Conservation (phyloP, 305 asterid species). For the Withania somnifera region DNA sequence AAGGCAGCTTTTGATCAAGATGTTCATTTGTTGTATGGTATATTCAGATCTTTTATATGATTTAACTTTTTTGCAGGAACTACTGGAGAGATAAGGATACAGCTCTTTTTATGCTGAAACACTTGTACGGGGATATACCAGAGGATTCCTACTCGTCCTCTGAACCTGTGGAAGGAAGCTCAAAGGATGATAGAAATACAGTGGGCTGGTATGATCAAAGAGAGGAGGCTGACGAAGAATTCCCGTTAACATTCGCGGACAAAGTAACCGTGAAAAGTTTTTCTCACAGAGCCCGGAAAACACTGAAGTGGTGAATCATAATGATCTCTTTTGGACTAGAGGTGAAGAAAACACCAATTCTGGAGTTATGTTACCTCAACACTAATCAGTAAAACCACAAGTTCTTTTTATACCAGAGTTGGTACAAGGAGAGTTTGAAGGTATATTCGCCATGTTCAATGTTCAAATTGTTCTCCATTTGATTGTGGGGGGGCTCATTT, state of each 20-base stretch:
- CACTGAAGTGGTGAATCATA: constrained; percentile 9
- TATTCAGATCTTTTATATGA: not conserved
- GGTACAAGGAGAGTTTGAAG: not conserved
- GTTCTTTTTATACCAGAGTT: not conserved
- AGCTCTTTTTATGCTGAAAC: constrained; percentile 84
- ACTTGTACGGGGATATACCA: constrained; percentile 72
- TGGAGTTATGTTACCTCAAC: not conserved
- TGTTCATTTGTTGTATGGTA: not conserved
- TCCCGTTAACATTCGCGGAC: constrained; percentile 79
- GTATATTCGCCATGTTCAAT: not conserved
- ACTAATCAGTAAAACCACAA: not conserved
- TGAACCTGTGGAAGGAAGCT: constrained; percentile 25
- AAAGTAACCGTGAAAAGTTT: constrained; percentile 36
- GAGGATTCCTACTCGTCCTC: constrained; percentile 35
- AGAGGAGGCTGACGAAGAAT: constrained; percentile 55
- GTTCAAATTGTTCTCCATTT: not conserved
- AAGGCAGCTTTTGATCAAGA: not conserved
- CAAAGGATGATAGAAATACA: constrained; percentile 15
- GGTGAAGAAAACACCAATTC: not conserved
- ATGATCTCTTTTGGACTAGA: not conserved
- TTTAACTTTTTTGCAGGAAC: constrained; percentile 40
- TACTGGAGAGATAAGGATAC: constrained; percentile 94
- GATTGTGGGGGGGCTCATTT: not conserved
- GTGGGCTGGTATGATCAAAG: constrained; percentile 49
- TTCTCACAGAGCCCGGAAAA: constrained; percentile 38